Conservation (phyloP, 2,329 filamentous ascomycete genomes). For the Fusarium sp. region DNA sequence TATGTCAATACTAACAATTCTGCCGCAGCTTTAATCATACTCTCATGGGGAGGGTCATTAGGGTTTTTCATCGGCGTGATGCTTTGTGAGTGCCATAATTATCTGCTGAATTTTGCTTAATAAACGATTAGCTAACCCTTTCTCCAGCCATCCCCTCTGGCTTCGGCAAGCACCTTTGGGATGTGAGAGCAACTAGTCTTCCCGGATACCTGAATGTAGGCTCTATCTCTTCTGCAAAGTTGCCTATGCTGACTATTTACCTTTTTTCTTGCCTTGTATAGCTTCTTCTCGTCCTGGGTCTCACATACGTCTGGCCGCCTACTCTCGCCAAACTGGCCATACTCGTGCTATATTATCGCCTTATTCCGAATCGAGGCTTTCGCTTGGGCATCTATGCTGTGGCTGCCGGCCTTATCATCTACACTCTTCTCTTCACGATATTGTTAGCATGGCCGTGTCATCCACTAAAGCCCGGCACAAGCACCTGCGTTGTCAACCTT, state of each 20-base stretch:
- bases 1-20: background rate
- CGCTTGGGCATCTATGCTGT: slow-evolving; percentile 1
- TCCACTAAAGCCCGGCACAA: slow-evolving; percentile 8
- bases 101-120: background rate
- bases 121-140: background rate
- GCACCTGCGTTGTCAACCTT: slow-evolving; percentile 4
- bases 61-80: slow-evolving; percentile 8
- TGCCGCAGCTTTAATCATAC: background rate
- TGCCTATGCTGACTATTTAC: too few species aligned
- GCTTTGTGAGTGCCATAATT: background rate
- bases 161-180: slow-evolving; percentile 15
- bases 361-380: background rate
- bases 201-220: background rate
- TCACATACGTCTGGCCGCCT: slow-evolving; percentile 20
- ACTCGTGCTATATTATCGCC: slow-evolving; percentile 3
- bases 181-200: background rate
- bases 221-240: too few species aligned
- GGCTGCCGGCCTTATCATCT: background rate
- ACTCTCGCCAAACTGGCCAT: slow-evolving; percentile 13
- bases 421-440: slow-evolving; percentile 11
- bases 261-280: background rate
- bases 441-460: slow-evolving; percentile 6
- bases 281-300: background rate
- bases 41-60: slow-evolving; percentile 2
- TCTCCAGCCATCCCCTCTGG: slow-evolving; percentile 1